Conservation (phyloP, 805 yeast species). For the Yarrowia sp. region DNA sequence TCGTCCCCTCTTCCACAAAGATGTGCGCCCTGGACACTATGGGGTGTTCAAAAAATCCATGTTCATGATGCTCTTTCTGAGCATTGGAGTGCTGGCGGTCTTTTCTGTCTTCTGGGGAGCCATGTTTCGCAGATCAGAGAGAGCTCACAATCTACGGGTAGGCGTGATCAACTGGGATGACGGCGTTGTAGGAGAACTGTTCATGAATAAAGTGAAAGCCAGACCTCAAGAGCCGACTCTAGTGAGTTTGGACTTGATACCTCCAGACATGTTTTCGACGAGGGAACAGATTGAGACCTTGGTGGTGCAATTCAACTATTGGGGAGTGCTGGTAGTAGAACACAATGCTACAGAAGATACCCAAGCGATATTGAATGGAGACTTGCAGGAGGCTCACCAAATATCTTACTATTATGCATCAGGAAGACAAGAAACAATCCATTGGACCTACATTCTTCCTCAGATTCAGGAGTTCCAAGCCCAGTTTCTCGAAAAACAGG, state of each 20-base stretch:
- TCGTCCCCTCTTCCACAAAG: background rate
- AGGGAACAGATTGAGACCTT: constrained; percentile 14
- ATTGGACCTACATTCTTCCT: constrained; percentile 1
- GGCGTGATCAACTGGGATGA: constrained; percentile 54
- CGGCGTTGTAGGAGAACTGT: constrained; percentile 40
- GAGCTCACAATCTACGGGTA: constrained; percentile 52
- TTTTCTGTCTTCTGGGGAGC: constrained; percentile 61
- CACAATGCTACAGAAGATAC: constrained; percentile 13
- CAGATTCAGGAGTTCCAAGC: constrained; percentile 7
- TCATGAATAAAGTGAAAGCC: background rate
- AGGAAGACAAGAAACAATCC: constrained; percentile 9
- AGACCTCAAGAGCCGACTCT: background rate
- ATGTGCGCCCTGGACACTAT: constrained; percentile 1
- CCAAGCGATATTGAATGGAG: background rate
- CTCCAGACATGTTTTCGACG: constrained; percentile 10
- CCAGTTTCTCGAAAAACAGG: constrained; percentile 10
- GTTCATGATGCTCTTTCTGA: constrained; percentile 7
- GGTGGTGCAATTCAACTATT: constrained; percentile 24
- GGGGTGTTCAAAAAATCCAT: constrained; percentile 8
- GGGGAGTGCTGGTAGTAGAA: constrained; percentile 14
- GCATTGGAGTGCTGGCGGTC: constrained; percentile 46
- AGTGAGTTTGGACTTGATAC: background rate
- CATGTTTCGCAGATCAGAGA: constrained; percentile 49
- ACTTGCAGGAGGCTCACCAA: background rate
- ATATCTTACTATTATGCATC: constrained; percentile 18